Percentiles rank a stretch among this genome's conserved stretches.
Evolutionary conservation across 306 rosid genomes (phyloP).

Genomic region (Abrus pulchellus): DNA sequence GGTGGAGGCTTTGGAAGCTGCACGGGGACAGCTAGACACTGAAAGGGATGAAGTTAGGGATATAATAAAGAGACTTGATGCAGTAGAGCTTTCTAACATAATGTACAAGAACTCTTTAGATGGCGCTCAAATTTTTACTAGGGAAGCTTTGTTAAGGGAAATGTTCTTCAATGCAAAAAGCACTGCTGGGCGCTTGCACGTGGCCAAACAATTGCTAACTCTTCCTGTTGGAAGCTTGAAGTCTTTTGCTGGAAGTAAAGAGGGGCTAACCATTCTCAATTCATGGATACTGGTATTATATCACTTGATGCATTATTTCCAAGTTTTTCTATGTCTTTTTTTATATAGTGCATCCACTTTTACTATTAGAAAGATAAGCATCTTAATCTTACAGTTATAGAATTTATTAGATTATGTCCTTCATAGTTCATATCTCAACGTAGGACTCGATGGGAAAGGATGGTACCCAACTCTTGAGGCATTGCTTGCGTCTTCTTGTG

Average conservation of each 20-base stretch:
- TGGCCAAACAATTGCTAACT: slow-evolving; percentile 83
- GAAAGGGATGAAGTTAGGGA: slow-evolving; percentile 99
- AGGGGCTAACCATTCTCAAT: slow-evolving; percentile 87
- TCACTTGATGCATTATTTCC: slow-evolving; percentile 31
- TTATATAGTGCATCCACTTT: slow-evolving; percentile 33
- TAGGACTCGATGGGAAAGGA: slow-evolving; percentile 99
- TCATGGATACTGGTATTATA: slow-evolving; percentile 91
- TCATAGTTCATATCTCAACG: slow-evolving; percentile 40
- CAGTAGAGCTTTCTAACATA: slow-evolving; percentile 77
- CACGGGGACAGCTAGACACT: slow-evolving; percentile 78
- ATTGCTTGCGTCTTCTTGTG: slow-evolving; percentile 98
- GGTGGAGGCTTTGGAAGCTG: slow-evolving; percentile 89
- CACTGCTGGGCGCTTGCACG: slow-evolving; percentile 86
- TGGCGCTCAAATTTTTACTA: slow-evolving; percentile 67
- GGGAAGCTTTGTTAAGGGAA: slow-evolving; percentile 76
- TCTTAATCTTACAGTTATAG: slow-evolving; percentile 31
- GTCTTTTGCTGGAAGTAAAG: slow-evolving; percentile 96
- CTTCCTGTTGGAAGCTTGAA: slow-evolving; percentile 82
- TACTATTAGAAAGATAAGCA: slow-evolving; percentile 8
- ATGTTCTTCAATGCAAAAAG: slow-evolving; percentile 87
- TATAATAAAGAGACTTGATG: slow-evolving; percentile 85
- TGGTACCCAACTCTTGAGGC: slow-evolving; percentile 97
- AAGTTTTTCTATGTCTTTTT: slow-evolving; percentile 9
- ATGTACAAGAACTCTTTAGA: slow-evolving; percentile 75
- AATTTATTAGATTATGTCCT: slow-evolving; percentile 46